Base-by-base conservation (phyloP, 2,329 filamentous ascomycete genomes). In the Alternaria atra region DNA sequence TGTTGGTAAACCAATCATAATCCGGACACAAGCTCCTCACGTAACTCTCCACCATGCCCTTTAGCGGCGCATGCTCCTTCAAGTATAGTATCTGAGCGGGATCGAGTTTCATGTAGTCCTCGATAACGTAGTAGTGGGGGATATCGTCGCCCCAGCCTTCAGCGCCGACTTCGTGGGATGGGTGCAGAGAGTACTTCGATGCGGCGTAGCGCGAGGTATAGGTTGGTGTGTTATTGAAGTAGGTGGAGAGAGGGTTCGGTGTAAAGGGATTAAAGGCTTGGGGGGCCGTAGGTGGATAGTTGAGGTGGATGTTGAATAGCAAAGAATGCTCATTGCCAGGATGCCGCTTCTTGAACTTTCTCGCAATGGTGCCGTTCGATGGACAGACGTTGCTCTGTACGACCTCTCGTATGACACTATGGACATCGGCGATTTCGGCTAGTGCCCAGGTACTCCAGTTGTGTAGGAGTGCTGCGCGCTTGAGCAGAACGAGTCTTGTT, bases 71-170 rank as follows among this genome's bases (percentile, higher is more conserved):
- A 64, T 86, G 80, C 62, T 88, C 84, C 56, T 83, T 83, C 56
- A 89, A 73, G 79, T 83, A 86, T 63, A 89, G 68, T 8, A 89
- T 80, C 72, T 89, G 86, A 39, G 83, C 84, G 0, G 87, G 87
- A 59, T 88, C 84, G 37, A 89, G 78, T 74, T 89, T 89, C 76
- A 89, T 79, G 83, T 89, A 87, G 63, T 89, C 86, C 66, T 89
- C 85, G 4, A 89, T 83, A 6, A 89, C 80, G 65, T 89, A 89
- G 72, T 89, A 89, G 63, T 89, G 87, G 13, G 82, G 80, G 51
- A 89, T 86, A 56, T 89, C 87, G 66, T 89, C 87, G 30, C 87
- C 87, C 87, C 87, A 89, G 25, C 87, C 87, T 73, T 88, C 86
- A n/a, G 80, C 79, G 7, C 84, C 85, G 4, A 84, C 79, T 30